Evolutionary conservation across 768 basidiomycete genomes (phyloP), one percentile per base, ranked within the genome.

Genomic region (Amanita jacksonii): DNA sequence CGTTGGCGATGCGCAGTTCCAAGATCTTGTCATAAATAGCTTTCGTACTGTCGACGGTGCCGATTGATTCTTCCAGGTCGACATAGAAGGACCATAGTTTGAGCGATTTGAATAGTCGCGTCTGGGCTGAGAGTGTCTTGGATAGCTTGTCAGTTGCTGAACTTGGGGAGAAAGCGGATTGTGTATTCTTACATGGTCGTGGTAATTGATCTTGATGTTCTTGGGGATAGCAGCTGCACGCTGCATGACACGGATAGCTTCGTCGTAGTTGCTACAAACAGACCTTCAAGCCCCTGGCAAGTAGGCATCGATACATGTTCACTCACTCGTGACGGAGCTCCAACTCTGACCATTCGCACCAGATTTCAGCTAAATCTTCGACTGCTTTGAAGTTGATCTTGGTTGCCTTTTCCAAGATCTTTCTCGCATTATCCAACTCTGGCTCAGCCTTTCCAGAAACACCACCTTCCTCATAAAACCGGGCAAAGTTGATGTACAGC

Each of bases 311-410:
- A 49, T 33, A 24, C 27, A 24, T 20, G 37, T 44, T 25, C 4
- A 72, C 88, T 54, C 65, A 93, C 93, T 94, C 93, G 39, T 92
- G 84, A 33, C 94, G 79, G 39, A 98, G 72, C 60, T 99, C 96
- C 84, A 98, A 81, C 64, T 99, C 96, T 5, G 96, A 80, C 94
- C 96, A 98, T 64, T 98, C 96, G 55, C 93, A 97, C 96, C 96
- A 99, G 10, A 97, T 77, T 60, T 98, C 96, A 0, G 96, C 96
- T 18, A 99, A 72, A 55, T 99, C 96, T 58, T 99, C 94, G 8
- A 99, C 93, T n/a, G 77, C 72, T 62, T 84, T 89, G 70, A 92
- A 97, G 57, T 85, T 86, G 32, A 96, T 80, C 53, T 86, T 88
- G 3, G 85, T 85, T 4, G 79, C 94, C 62, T 89, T 94, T 58